Percentiles rank a stretch among this genome's conserved stretches.
phyloP scores from a whole-genome alignment of 306 rosid species.

The Nissolia schottii region DNA sequence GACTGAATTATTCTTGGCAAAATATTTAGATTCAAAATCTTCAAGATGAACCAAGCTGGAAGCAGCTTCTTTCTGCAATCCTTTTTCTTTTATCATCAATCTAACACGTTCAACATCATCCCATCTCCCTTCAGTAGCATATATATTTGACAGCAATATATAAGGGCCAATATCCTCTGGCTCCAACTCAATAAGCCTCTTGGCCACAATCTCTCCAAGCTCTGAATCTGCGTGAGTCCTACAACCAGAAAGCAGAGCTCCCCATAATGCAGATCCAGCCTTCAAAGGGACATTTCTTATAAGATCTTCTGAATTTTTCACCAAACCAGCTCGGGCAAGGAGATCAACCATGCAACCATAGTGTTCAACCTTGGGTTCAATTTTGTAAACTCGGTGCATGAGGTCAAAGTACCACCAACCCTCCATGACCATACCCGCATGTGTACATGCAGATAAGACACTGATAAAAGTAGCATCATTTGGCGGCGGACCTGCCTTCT shows the following conservation, averaged over 20 bases:
- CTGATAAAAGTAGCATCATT: conserved; percentile 57
- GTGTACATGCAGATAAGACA: conserved; percentile 60
- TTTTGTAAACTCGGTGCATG: conserved; percentile 53
- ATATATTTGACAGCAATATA: conserved; percentile 53
- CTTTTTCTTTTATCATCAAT: conserved; percentile 44
- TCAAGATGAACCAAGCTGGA: conserved; percentile 44
- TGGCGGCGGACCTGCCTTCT: conserved; percentile 40
- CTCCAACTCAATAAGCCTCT: conserved; percentile 55
- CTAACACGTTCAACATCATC: conserved; percentile 61
- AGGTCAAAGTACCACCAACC: conserved; percentile 67
- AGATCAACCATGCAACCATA: conserved; percentile 75
- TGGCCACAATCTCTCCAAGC: conserved; percentile 56
- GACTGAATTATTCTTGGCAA: conserved; percentile 21
- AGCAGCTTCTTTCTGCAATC: conserved; percentile 47
- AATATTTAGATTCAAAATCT: conserved; percentile 34
- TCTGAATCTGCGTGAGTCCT: conserved; percentile 44
- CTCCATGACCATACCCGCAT: conserved; percentile 63
- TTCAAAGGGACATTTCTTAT: conserved; percentile 40
- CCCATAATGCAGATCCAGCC: conserved; percentile 61
- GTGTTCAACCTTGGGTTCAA: conserved; percentile 68
- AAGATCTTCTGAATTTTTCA: conserved; percentile 48
- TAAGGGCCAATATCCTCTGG: conserved; percentile 61
- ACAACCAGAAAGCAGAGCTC: conserved; percentile 70
- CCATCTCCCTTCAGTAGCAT: conserved; percentile 65
- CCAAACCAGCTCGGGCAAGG: conserved; percentile 62